These are phyloP conservation scores for Polychaeton citri DNA, from an alignment of 2,329 filamentous ascomycete genomes.

Conservation along the genomic window DNA sequence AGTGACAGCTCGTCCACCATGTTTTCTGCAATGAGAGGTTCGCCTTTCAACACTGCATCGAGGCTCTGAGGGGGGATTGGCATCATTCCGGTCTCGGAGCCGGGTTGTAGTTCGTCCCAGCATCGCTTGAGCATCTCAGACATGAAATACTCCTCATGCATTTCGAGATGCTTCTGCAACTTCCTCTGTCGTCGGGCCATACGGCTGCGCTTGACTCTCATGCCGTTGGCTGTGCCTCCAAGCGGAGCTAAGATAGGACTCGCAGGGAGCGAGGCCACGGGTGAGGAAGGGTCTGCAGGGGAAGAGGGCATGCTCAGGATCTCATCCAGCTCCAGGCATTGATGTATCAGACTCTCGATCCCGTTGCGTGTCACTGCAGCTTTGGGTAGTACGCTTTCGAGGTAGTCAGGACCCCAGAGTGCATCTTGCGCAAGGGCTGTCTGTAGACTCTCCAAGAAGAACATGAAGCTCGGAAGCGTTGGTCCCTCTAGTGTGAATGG, in stretches of 20 bases:
- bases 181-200: constrained; percentile 33
- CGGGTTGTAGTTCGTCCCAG: not conserved
- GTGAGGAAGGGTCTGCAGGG: constrained; percentile 10
- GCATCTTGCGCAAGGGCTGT: constrained; percentile 27
- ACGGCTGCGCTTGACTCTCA: constrained; percentile 26
- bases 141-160: not conserved
- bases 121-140: constrained; percentile 1
- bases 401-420: constrained; percentile 32
- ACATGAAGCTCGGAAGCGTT: constrained; percentile 22
- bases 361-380: constrained; percentile 28
- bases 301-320: constrained; percentile 14
- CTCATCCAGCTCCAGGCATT: constrained; percentile 31
- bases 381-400: constrained; percentile 30
- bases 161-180: constrained; percentile 15
- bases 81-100: not conserved
- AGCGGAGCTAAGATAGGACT: constrained; percentile 12
- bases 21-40: not conserved
- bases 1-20: not conserved
- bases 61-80: not conserved
- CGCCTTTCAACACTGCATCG: not conserved
- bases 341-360: constrained; percentile 33
- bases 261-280: constrained; percentile 8
- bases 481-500: constrained; percentile 20
- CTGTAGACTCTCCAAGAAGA: constrained; percentile 30
- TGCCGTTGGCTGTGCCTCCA: constrained; percentile 16